Percentiles rank a stretch among this genome's conserved stretches.
Conservation (phyloP, 2,329 filamentous ascomycete genomes). For the Colletotrichum musae region DNA sequence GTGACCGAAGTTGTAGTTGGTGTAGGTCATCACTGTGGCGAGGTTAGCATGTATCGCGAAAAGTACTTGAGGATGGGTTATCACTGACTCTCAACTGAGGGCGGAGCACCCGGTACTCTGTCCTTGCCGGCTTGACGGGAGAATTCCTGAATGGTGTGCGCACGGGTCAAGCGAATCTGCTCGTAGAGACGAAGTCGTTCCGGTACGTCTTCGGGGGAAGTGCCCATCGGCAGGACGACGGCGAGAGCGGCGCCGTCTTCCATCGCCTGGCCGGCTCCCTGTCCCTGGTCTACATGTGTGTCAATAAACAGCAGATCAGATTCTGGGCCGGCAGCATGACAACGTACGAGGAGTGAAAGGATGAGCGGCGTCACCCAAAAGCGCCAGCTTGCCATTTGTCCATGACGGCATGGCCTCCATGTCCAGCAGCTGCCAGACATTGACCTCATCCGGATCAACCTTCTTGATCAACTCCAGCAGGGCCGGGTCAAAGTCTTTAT, state of each 20-base stretch:
- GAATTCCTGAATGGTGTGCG: constrained; percentile 69
- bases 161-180: constrained; percentile 69
- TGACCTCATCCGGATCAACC: constrained; percentile 61
- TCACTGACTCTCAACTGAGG: constrained; percentile 24
- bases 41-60: background rate
- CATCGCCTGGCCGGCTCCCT: constrained; percentile 74
- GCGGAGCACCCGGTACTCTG: constrained; percentile 24
- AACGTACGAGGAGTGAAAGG: constrained; percentile 73
- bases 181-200: constrained; percentile 73
- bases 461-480: constrained; percentile 58
- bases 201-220: constrained; percentile 60
- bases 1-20: constrained; percentile 68
- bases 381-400: constrained; percentile 65
- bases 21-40: constrained; percentile 55
- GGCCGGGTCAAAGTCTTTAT: constrained; percentile 58
- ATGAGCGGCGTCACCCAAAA: constrained; percentile 78
- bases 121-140: constrained; percentile 68
- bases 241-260: constrained; percentile 75
- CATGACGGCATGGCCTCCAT: constrained; percentile 72
- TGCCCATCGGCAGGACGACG: constrained; percentile 66
- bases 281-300: constrained; percentile 60
- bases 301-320: background rate
- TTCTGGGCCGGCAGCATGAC: too few species aligned
- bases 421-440: constrained; percentile 73
- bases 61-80: too few species aligned